Evolutionary conservation across 192 early-diverging fungal genomes (phyloP).

Genomic region (Podila epigama): DNA sequence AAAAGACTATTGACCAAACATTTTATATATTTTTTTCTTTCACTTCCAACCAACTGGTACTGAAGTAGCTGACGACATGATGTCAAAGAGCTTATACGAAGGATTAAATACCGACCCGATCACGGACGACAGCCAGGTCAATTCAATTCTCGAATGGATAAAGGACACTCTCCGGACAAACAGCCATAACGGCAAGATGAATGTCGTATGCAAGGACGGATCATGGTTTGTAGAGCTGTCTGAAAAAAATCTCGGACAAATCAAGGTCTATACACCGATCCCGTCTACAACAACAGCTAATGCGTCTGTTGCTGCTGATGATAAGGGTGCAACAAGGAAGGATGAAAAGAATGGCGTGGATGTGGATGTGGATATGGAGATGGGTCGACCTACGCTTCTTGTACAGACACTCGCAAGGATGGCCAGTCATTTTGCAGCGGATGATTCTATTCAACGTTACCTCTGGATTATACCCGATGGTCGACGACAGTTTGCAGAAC

Average conservation of each 20-base stretch:
- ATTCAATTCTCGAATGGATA: not conserved
- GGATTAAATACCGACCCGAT: too few species aligned
- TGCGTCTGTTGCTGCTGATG: not conserved
- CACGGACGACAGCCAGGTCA: not conserved
- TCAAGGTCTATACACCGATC: conserved; percentile 18
- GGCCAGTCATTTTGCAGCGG: conserved; percentile 8
- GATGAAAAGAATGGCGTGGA: not conserved
- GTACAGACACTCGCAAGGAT: conserved; percentile 5
- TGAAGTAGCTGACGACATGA: too few species aligned
- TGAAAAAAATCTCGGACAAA: conserved; percentile 6
- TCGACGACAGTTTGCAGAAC: conserved; percentile 25
- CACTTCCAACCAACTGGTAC: too few species aligned
- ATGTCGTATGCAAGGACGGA: conserved; percentile 5
- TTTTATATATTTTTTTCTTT: too few species aligned
- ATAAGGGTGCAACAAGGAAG: not conserved
- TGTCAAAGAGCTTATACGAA: too few species aligned
- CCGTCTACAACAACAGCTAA: not conserved
- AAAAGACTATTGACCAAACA: too few species aligned
- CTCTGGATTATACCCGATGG: conserved; percentile 34
- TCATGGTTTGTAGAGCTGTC: conserved; percentile 21
- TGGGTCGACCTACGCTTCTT: conserved; percentile 3
- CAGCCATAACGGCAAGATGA: not conserved
- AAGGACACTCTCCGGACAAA: not conserved
- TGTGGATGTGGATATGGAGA: not conserved
- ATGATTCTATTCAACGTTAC: not conserved